These are phyloP conservation scores for Diplosphaera chodatii DNA, from an alignment of 139 green algal species.

Conservation along the genomic window DNA sequence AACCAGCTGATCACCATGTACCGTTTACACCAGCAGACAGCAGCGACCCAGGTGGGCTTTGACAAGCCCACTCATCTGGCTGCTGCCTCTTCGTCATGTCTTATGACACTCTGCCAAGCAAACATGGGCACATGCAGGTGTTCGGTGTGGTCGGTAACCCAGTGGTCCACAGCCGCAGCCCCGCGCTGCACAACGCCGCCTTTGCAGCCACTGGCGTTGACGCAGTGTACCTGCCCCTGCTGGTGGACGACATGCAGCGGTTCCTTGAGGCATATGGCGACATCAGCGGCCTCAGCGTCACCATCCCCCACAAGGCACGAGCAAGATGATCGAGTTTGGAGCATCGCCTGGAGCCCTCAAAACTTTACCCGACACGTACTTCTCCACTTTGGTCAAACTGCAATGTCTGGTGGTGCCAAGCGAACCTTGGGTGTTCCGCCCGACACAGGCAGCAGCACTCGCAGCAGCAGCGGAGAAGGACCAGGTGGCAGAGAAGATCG, in stretches of 20 bases:
- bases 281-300: slow-evolving; percentile 80
- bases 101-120: too few relatives aligned
- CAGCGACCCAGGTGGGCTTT: slow-evolving; percentile 66
- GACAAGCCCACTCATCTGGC: slow-evolving; percentile 40
- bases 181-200: slow-evolving; percentile 84
- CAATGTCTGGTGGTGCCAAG: too few relatives aligned
- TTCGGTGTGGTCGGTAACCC: slow-evolving; percentile 88
- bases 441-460: slow-evolving; percentile 82
- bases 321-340: too few relatives aligned
- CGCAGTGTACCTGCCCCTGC: slow-evolving; percentile 89
- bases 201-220: slow-evolving; percentile 63
- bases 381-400: too few relatives aligned
- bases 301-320: slow-evolving; percentile 91
- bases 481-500: slow-evolving; percentile 70
- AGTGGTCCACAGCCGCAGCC: slow-evolving; percentile 73
- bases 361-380: too few relatives aligned
- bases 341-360: too few relatives aligned
- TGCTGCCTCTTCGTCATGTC: too few relatives aligned
- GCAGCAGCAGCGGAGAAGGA: slow-evolving; percentile 60
- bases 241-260: slow-evolving; percentile 80
- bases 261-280: slow-evolving; percentile 79
- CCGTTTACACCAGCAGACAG: slow-evolving; percentile 43
- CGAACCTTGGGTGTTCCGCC: too few relatives aligned
- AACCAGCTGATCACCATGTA: slow-evolving; percentile 52
- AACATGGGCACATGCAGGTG: too few relatives aligned